Conservation (phyloP, 176 grass and related monocot species). For the Chrysopogon serrulatus region DNA sequence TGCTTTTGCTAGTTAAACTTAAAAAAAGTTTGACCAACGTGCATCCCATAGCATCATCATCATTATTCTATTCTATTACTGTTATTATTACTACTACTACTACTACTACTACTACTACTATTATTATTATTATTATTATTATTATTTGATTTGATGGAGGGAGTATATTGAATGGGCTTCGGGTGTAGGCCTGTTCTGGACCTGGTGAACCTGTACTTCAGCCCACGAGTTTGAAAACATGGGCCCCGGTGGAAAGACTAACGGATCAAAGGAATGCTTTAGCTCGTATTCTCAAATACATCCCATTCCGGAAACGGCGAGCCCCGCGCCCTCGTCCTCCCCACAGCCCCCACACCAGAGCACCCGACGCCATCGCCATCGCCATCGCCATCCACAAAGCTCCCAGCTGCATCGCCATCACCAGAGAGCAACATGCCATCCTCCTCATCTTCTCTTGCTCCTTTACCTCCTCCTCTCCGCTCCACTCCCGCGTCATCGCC, state of each 20-base stretch:
- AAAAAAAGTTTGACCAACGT: too few relatives aligned
- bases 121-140: too few relatives aligned
- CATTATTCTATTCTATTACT: too few relatives aligned
- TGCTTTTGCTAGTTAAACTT: too few relatives aligned
- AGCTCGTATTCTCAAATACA: neutral
- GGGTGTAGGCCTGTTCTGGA: neutral
- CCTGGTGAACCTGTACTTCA: neutral
- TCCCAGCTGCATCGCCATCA: constrained; percentile 4
- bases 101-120: too few relatives aligned
- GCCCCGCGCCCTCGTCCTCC: neutral
- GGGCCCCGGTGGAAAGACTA: neutral
- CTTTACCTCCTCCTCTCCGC: neutral
- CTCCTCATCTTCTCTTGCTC: neutral
- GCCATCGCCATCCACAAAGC: neutral
- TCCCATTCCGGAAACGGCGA: neutral
- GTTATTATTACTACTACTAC: too few relatives aligned
- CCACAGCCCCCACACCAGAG: too few relatives aligned
- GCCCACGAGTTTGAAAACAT: neutral
- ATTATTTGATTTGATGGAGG: too few relatives aligned
- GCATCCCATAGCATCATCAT: too few relatives aligned
- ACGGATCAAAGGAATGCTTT: too few relatives aligned
- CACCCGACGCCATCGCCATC: neutral
- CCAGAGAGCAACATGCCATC: constrained; percentile 6
- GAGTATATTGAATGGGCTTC: too few relatives aligned
- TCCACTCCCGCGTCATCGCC: neutral